These are phyloP conservation scores for Drechslerella stenobrocha DNA, from an alignment of 2,329 filamentous ascomycete genomes.

Conservation along the genomic window DNA sequence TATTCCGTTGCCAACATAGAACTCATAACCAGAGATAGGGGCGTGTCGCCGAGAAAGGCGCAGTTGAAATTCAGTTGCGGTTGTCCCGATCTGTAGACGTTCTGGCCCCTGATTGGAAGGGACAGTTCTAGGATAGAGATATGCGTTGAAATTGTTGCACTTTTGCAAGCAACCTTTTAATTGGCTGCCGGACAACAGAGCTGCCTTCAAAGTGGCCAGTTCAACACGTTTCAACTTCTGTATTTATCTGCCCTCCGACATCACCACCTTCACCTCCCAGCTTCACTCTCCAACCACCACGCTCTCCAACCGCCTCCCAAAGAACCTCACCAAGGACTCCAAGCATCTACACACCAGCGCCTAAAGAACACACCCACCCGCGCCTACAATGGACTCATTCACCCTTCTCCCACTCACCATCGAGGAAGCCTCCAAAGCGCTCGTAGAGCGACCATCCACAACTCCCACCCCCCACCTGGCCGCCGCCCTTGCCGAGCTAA, in stretches of 20 bases:
- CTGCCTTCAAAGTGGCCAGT: constrained; percentile 29
- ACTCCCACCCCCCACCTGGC: constrained; percentile 61
- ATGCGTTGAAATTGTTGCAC: constrained; percentile 12
- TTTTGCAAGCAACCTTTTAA: constrained; percentile 2
- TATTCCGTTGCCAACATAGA: too few relatives aligned
- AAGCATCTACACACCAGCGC: constrained; percentile 50
- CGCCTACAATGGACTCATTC: constrained; percentile 70
- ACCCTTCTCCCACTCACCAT: constrained; percentile 78
- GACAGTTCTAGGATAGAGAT: too few relatives aligned
- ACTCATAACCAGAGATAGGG: too few relatives aligned
- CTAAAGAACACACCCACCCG: too few relatives aligned
- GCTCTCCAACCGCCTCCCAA: too few relatives aligned
- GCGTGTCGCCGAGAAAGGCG: too few relatives aligned
- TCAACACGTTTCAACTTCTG: constrained; percentile 21
- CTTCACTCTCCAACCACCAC: neutral
- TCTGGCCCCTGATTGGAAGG: too few relatives aligned
- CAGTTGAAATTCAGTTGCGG: too few relatives aligned
- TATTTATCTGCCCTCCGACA: neutral
- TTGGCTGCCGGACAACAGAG: constrained; percentile 11
- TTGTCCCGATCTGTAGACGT: too few relatives aligned
- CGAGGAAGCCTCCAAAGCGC: constrained; percentile 77
- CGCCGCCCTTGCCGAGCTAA: constrained; percentile 72
- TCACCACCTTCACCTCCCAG: neutral
- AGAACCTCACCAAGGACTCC: too few relatives aligned
- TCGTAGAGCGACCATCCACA: constrained; percentile 60